Base-by-base conservation (phyloP, 148 eudicot genomes). In the Amaranthus cruentus region DNA sequence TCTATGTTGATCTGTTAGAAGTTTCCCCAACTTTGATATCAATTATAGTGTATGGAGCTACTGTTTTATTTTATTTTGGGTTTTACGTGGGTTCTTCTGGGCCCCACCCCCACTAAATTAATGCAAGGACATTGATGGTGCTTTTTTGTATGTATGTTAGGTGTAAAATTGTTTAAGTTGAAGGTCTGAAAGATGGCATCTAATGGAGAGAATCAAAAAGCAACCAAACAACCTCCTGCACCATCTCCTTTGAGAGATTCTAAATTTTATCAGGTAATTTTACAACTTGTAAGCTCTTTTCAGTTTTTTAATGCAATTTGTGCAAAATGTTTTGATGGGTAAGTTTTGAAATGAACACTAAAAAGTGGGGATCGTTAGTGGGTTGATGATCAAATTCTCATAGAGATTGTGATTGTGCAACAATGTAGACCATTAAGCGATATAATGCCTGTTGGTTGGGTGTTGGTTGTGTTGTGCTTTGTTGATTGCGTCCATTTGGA, bases 201-300 rank as follows among this genome's bases (percentile, higher is more conserved):
- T 46, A 83, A 85, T 59, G 90, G 88, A 42, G 87, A 75, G 7
- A 80, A 84, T 75, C 80, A 82, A 50, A 59, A 82, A 58, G 78
- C 77, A n/a, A 75, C 76, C 13, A 91, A 91, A 76, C 78, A 88
- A 47, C 97, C 97, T 79, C 97, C 97, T 12, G 59, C 88, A 10
- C 97, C 97, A 48, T 91, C 97, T 53, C 97, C 97, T 10, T 78
- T 91, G 85, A 87, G 97, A 54, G 85, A 78, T 73, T 84, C 97
- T 21, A 91, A 84, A 77, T 91, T 84, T 79, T 91, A 60, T 77
- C 89, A 88, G 96, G 96, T 91, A 66, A 43, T 12, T 64, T 70
- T 6, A 14, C 14, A 28, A 53, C 54, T 9, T n/a, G 5, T 2
- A 0, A 21, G 11, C 2, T 48, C 51, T 60, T 28, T 28, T 28